Conservation (phyloP, 768 basidiomycete genomes). For the Suillus americanus region DNA sequence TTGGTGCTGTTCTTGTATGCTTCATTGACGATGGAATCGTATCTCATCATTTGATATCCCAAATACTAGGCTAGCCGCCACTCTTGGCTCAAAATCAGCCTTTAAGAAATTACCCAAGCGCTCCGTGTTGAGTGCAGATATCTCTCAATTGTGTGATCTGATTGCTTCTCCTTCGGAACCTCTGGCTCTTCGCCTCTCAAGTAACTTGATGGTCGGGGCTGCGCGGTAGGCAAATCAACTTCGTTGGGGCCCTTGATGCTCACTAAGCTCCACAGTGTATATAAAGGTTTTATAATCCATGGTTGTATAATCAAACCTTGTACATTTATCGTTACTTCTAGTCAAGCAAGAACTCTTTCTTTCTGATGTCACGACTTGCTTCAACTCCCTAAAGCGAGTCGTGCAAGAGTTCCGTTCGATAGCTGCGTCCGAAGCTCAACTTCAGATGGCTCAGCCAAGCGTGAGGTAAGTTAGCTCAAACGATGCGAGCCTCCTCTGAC, state of each 20-base stretch:
- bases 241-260: not conserved
- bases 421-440: constrained; percentile 45
- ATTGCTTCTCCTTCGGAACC: constrained; percentile 86
- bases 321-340: constrained; percentile 27
- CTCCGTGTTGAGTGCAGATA: constrained; percentile 84
- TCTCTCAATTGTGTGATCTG: constrained; percentile 74
- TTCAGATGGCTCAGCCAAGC: constrained; percentile 72
- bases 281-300: constrained; percentile 39
- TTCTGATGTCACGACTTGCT: constrained; percentile 78
- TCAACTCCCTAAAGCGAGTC: constrained; percentile 74
- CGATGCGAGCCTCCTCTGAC: constrained; percentile 2
- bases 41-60: not conserved
- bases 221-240: constrained; percentile 57
- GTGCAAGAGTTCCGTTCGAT: constrained; percentile 61
- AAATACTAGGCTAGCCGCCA: constrained; percentile 78
- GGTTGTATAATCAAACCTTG: not conserved
- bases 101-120: constrained; percentile 82
- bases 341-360: constrained; percentile 86
- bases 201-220: constrained; percentile 87
- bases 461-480: constrained; percentile 47
- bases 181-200: constrained; percentile 81
- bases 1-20: constrained; percentile 48
- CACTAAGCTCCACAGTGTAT: constrained; percentile 36
- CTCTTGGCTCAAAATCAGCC: constrained; percentile 82
- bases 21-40: not conserved